Percentiles rank a stretch among this genome's conserved stretches.
Evolutionary conservation across 805 yeast species (phyloP).

Genomic region (Candida endomychidarum): DNA sequence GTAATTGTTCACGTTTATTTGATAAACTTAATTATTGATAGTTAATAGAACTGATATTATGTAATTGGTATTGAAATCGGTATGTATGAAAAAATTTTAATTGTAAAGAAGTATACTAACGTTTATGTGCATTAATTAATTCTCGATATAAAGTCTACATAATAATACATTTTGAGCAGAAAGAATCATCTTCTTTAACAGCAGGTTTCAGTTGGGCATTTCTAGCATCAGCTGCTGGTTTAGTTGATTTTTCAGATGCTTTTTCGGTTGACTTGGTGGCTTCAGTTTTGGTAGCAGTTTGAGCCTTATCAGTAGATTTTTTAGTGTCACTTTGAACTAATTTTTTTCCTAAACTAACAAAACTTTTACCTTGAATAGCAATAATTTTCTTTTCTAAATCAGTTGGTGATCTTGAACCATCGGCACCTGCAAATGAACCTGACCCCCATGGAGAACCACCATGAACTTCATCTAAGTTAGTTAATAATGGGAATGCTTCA

Average conservation of each 20-base stretch:
- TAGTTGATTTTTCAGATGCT: slow-evolving; percentile 8
- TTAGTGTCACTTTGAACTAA: slow-evolving; percentile 12
- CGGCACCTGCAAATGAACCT: slow-evolving; percentile 72
- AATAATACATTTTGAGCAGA: slow-evolving; percentile 20
- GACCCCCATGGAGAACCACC: slow-evolving; percentile 91
- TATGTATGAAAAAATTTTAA: slow-evolving; percentile 6
- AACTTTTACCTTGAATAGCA: slow-evolving; percentile 62
- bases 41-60: slow-evolving; percentile 3
- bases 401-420: slow-evolving; percentile 71
- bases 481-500: slow-evolving; percentile 28
- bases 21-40: background rate
- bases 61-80: slow-evolving; percentile 7
- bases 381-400: slow-evolving; percentile 66
- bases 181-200: slow-evolving; percentile 16
- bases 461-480: slow-evolving; percentile 64
- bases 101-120: background rate
- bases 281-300: slow-evolving; percentile 3
- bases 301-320: background rate
- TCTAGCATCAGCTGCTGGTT: slow-evolving; percentile 9
- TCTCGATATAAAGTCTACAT: slow-evolving; percentile 17
- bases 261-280: slow-evolving; percentile 8
- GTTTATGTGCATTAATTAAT: no score
- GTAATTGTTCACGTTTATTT: slow-evolving; percentile 6
- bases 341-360: slow-evolving; percentile 30
- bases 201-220: slow-evolving; percentile 18